phyloP scores from a whole-genome alignment of 768 basidiomycete species.

The Serendipita indica region DNA sequence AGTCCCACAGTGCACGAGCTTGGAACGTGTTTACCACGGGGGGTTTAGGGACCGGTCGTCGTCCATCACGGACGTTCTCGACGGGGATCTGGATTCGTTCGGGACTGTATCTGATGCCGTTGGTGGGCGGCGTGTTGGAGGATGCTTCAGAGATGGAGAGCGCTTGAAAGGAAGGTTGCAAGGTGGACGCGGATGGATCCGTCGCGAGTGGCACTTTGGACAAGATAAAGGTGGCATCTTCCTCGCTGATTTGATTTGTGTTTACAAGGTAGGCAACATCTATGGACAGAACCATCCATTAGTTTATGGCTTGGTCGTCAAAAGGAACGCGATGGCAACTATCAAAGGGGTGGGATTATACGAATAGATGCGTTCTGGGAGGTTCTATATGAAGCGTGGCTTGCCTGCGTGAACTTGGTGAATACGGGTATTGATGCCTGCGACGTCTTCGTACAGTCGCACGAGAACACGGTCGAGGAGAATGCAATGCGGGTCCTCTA shows the following conservation, averaged over 20 bases:
- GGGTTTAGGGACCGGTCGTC: constrained; percentile 3
- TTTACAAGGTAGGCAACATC: background rate
- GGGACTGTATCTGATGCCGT: background rate
- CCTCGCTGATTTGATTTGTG: background rate
- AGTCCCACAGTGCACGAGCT: background rate
- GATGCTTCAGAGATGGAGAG: background rate
- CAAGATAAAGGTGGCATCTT: background rate
- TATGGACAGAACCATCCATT: no score
- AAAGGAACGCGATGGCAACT: no score
- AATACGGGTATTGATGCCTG: background rate
- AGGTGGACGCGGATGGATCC: background rate
- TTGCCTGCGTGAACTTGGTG: constrained; percentile 6
- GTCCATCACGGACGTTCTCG: background rate
- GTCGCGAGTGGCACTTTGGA: background rate
- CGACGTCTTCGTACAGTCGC: constrained; percentile 5
- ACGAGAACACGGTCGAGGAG: constrained; percentile 7
- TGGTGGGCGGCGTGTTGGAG: background rate
- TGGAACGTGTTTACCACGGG: constrained; percentile 8
- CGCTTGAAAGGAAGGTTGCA: background rate
- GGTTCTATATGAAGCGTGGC: no score
- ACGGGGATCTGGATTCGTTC: background rate
- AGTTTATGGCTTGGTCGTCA: no score
- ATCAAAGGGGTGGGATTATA: no score
- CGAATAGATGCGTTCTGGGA: no score
- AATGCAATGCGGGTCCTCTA: background rate